These are phyloP conservation scores for Gloeopeniophorella convolvens DNA, from an alignment of 768 basidiomycete species.

Conservation along the genomic window DNA sequence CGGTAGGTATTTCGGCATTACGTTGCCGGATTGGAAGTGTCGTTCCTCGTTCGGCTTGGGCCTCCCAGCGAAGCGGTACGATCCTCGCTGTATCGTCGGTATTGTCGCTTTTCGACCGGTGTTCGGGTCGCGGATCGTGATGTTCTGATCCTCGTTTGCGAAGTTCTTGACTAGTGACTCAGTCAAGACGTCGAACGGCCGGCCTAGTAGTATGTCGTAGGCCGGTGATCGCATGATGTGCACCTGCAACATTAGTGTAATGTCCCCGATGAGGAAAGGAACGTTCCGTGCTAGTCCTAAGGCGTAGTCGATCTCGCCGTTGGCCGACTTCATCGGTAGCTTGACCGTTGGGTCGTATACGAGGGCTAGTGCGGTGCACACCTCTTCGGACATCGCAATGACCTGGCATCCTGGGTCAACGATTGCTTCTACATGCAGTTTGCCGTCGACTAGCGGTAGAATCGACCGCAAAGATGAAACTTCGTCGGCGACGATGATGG, in stretches of 20 bases:
- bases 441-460: slow-evolving; percentile 6
- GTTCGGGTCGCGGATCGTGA: neutral
- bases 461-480: slow-evolving; percentile 18
- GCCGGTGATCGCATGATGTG: neutral
- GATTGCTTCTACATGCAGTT: neutral
- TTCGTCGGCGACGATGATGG: neutral
- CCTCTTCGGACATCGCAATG: neutral
- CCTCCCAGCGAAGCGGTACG: neutral
- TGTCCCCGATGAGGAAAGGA: neutral
- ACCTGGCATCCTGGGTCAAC: neutral
- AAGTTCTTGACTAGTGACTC: no score
- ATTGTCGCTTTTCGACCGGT: neutral
- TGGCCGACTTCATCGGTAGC: neutral
- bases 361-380: neutral
- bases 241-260: neutral
- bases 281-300: neutral
- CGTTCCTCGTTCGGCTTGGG: no score
- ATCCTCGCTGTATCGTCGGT: neutral
- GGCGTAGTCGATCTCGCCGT: neutral
- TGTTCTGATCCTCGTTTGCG: neutral
- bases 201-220: neutral
- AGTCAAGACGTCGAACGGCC: neutral
- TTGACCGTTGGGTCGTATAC: neutral
- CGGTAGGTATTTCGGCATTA: no score
- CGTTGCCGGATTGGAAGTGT: no score